Base-by-base conservation (phyloP, 805 yeast species). In the Metschnikowia cerradonensis region DNA sequence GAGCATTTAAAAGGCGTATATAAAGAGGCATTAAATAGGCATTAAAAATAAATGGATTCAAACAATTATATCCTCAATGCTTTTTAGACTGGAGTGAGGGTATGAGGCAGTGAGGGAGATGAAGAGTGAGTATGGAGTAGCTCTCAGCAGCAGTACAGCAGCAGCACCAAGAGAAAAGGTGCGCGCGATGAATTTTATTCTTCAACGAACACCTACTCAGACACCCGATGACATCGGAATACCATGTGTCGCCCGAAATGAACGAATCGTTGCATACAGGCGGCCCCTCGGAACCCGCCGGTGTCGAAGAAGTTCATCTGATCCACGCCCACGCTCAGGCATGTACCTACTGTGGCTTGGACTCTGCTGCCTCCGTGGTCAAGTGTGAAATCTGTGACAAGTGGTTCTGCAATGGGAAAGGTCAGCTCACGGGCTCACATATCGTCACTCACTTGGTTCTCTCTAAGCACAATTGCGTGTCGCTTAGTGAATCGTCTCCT, bases 371-470 rank as follows among this genome's bases (percentile, higher is more conserved):
- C 5, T 77, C 85, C 44, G 86, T 90, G 13, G 86, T 87, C 39
- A 82, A 84, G 57, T 91, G 97, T 71, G 79, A 80, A 52, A 73
- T 77, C 5, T 91, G 97, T 67, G 68, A 80, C 58, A 84, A 83
- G 63, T 91, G 97, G 97, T 91, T 91, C 65, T 91, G 97, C 72
- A 91, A 91, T 64, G 79, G 88, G 13, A 81, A 81, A 50, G 76
- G 79, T 19, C 73, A 56, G 45, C 68, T 80, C 11, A 70, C 79
- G 10, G 80, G 87, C 14, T 86, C 96, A 1, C 97, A 91, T 65
- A 88, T 91, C 14, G 83, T 91, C 17, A 87, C 88, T 15, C 97
- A 91, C 67, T 70, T 90, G 64, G 95, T 90, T 30, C 70, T 88
- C 58, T 80, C 96, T 1, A 81, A 84, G 54, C 97, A 91, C 65